Evolutionary conservation across 108 stramenopile species (phyloP).

Genomic region (Schizochytrium sp.): DNA sequence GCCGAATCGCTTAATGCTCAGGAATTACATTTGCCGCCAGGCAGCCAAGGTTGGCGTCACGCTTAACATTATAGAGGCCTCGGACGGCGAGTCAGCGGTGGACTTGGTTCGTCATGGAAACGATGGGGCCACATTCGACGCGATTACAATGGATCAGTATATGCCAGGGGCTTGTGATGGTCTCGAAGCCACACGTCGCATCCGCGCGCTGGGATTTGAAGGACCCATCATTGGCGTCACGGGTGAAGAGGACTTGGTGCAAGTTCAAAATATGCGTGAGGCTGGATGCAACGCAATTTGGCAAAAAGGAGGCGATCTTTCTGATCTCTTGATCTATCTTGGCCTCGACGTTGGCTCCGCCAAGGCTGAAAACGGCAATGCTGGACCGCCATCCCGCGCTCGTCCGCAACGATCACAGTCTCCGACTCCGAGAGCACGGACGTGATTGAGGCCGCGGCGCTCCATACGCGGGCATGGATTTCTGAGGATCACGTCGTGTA

Average conservation of each 20-base stretch:
- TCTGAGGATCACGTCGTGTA: too few species aligned
- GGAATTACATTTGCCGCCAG: neutral
- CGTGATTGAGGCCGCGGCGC: too few species aligned
- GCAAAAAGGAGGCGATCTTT: neutral
- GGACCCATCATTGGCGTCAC: neutral
- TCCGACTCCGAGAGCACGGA: too few species aligned
- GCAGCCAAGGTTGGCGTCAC: neutral
- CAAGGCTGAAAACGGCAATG: too few species aligned
- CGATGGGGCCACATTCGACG: neutral
- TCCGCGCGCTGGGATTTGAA: neutral
- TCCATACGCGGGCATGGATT: too few species aligned
- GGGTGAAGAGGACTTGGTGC: neutral
- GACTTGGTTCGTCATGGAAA: neutral
- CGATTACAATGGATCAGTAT: neutral
- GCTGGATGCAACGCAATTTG: neutral
- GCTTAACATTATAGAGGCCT: neutral
- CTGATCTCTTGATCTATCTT: neutral
- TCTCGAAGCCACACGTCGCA: neutral
- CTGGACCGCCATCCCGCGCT: too few species aligned
- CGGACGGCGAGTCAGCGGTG: neutral
- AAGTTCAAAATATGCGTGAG: neutral
- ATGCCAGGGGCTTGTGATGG: neutral
- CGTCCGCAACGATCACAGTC: too few species aligned
- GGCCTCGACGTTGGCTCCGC: neutral
- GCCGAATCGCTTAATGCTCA: neutral